phyloP scores from a whole-genome alignment of 805 yeast genomes.

The Lachancea lanzarotensis region DNA sequence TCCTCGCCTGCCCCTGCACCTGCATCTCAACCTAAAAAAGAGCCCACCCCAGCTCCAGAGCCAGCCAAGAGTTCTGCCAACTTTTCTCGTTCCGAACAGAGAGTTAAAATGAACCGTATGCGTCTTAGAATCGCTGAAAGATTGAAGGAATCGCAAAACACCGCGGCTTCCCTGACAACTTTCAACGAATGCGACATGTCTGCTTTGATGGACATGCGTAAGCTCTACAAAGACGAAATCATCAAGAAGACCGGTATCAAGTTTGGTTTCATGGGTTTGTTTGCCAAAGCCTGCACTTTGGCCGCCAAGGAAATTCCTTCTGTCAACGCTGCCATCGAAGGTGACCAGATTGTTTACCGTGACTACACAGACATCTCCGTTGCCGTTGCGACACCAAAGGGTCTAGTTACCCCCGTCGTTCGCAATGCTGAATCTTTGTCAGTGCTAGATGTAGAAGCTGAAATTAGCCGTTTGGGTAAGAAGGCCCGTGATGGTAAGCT shows the following conservation, averaged over 20 bases:
- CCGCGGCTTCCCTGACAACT: slow-evolving; percentile 96
- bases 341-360: slow-evolving; percentile 89
- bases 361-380: slow-evolving; percentile 93
- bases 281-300: slow-evolving; percentile 85
- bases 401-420: slow-evolving; percentile 94
- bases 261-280: slow-evolving; percentile 98
- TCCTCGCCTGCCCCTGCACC: slow-evolving; percentile 39
- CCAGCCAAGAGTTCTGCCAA: slow-evolving; percentile 32
- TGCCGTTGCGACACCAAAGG: slow-evolving; percentile 99
- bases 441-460: slow-evolving; percentile 83
- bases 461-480: slow-evolving; percentile 70
- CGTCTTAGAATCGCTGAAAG: slow-evolving; percentile 98
- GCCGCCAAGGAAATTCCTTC: slow-evolving; percentile 95
- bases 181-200: slow-evolving; percentile 98
- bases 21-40: slow-evolving; percentile 33
- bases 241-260: slow-evolving; percentile 89
- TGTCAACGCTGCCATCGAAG: slow-evolving; percentile 91
- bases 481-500: slow-evolving; percentile 97
- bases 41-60: slow-evolving; percentile 16
- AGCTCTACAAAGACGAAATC: slow-evolving; percentile 93
- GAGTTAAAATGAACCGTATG: slow-evolving; percentile 99
- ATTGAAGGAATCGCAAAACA: slow-evolving; percentile 97
- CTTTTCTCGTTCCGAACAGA: slow-evolving; percentile 79
- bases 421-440: slow-evolving; percentile 92
- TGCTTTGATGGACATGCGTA: slow-evolving; percentile 85